Percentiles rank a stretch among this genome's conserved stretches.
Conservation (phyloP, 176 grass and related monocot genomes). For the Oryza glumipatula region DNA sequence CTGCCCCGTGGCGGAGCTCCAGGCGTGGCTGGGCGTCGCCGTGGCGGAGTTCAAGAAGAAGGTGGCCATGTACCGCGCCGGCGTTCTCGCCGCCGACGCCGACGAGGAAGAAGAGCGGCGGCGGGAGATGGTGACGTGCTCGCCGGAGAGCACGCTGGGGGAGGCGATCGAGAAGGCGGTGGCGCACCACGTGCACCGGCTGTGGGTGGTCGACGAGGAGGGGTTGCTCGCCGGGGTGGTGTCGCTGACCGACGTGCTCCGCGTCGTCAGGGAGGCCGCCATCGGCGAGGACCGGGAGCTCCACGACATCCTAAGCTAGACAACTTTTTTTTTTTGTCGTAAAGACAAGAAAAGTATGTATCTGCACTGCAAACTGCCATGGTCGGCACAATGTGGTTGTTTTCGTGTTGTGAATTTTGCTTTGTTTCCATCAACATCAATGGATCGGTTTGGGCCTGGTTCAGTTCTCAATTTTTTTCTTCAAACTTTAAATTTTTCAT, state of each 20-base stretch:
- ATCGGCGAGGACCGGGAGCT: slow-evolving; percentile 58
- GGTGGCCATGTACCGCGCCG: slow-evolving; percentile 34
- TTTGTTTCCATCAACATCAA: background rate
- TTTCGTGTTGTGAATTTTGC: background rate
- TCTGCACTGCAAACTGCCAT: background rate
- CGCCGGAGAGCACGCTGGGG: slow-evolving; percentile 50
- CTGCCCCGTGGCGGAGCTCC: slow-evolving; percentile 60
- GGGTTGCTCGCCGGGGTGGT: slow-evolving; percentile 54
- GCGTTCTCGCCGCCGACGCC: background rate
- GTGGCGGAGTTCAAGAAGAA: slow-evolving; percentile 79
- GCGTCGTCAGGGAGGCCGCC: slow-evolving; percentile 54
- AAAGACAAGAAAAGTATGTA: background rate
- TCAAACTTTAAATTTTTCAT: too few species aligned
- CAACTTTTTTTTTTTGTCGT: background rate
- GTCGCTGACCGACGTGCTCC: slow-evolving; percentile 69
- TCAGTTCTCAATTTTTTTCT: too few species aligned
- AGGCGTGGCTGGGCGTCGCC: slow-evolving; percentile 52
- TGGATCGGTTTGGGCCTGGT: too few species aligned
- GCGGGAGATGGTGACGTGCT: slow-evolving; percentile 58
- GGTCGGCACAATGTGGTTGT: background rate
- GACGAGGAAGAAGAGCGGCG: background rate
- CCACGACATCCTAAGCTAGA: slow-evolving; percentile 4
- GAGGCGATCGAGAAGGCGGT: slow-evolving; percentile 61
- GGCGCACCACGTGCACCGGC: slow-evolving; percentile 64
- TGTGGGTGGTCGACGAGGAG: slow-evolving; percentile 69